These are phyloP conservation scores for Fusarium sp. DNA, from an alignment of 2,329 filamentous ascomycete species.

Conservation along the genomic window DNA sequence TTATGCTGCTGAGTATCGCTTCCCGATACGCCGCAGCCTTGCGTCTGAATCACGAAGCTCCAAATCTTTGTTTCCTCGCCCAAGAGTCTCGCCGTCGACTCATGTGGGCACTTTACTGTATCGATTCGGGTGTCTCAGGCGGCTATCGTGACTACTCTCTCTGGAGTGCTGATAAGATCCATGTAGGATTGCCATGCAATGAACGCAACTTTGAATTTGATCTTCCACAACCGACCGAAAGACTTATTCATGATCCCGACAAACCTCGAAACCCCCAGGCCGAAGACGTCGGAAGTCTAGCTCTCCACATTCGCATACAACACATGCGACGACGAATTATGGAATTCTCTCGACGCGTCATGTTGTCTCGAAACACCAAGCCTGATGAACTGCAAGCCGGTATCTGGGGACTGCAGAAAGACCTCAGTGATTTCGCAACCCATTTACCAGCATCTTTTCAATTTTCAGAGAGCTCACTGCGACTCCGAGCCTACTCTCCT, in stretches of 20 bases:
- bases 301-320: slow-evolving; percentile 65
- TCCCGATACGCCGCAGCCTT: slow-evolving; percentile 56
- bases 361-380: slow-evolving; percentile 51
- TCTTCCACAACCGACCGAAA: slow-evolving; percentile 64
- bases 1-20: slow-evolving; percentile 56
- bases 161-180: slow-evolving; percentile 54
- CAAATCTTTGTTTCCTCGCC: slow-evolving; percentile 52
- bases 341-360: slow-evolving; percentile 61
- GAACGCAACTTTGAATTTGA: slow-evolving; percentile 65
- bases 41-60: slow-evolving; percentile 55
- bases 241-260: slow-evolving; percentile 57
- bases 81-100: slow-evolving; percentile 56
- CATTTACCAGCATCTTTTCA: slow-evolving; percentile 65
- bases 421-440: slow-evolving; percentile 63
- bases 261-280: slow-evolving; percentile 50
- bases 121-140: slow-evolving; percentile 54
- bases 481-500: slow-evolving; percentile 65
- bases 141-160: slow-evolving; percentile 58
- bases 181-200: slow-evolving; percentile 54
- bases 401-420: slow-evolving; percentile 58
- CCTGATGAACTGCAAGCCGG: slow-evolving; percentile 55
- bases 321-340: slow-evolving; percentile 65
- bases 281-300: slow-evolving; percentile 65
- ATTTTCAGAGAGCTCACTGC: slow-evolving; percentile 66
- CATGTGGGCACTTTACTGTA: slow-evolving; percentile 57